Percentiles rank a stretch among this genome's conserved stretches.
phyloP scores from a whole-genome alignment of 768 basidiomycete species.

The Tulasnella sp. region DNA sequence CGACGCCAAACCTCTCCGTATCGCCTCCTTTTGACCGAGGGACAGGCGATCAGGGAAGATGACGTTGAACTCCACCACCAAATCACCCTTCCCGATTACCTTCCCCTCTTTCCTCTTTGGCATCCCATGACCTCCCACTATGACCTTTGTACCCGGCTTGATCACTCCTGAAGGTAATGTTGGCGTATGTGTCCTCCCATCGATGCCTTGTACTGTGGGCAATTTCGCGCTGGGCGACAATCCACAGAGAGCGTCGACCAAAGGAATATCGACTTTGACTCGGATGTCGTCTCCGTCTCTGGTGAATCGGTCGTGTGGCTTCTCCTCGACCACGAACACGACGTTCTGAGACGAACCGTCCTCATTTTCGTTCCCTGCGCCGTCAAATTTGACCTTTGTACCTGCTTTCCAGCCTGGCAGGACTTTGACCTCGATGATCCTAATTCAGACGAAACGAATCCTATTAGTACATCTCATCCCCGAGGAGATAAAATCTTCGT shows the following conservation, averaged over 20 bases:
- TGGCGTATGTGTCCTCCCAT: constrained; percentile 68
- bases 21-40: constrained; percentile 64
- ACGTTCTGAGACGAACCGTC: constrained; percentile 68
- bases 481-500: neutral
- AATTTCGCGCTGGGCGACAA: constrained; percentile 31
- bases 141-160: constrained; percentile 66
- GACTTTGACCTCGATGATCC: constrained; percentile 24
- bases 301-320: constrained; percentile 65
- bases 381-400: constrained; percentile 84
- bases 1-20: constrained; percentile 46
- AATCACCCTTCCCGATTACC: constrained; percentile 66
- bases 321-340: constrained; percentile 97
- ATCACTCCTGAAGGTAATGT: constrained; percentile 55
- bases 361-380: constrained; percentile 68
- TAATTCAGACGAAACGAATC: neutral
- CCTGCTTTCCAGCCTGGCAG: constrained; percentile 92
- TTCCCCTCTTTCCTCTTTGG: constrained; percentile 74
- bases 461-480: neutral
- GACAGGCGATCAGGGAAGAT: constrained; percentile 73
- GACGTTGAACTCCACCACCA: constrained; percentile 71
- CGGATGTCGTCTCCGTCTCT: constrained; percentile 76
- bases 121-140: constrained; percentile 74
- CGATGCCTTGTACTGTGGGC: constrained; percentile 55
- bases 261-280: constrained; percentile 48
- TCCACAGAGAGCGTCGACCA: constrained; percentile 76